Evolutionary conservation across 2,329 filamentous ascomycete species (phyloP).

Genomic region (Phialophora macrospora): DNA sequence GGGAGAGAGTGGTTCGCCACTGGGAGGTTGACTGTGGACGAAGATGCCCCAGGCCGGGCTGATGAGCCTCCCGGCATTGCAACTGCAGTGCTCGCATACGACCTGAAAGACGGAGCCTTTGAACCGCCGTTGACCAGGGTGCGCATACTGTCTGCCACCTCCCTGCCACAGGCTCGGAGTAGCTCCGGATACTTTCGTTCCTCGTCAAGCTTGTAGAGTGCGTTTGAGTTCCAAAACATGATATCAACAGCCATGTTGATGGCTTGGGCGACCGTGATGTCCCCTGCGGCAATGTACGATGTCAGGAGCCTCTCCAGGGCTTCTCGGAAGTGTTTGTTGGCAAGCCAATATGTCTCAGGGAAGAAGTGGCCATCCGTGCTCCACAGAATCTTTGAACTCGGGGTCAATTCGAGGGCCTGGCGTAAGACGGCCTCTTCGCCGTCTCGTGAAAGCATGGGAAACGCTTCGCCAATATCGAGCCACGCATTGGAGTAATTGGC

Average conservation of each 20-base stretch:
- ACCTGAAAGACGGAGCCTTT: conserved; percentile 31
- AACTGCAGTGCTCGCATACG: conserved; percentile 34
- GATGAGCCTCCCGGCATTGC: conserved; percentile 14
- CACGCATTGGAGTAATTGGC: conserved; percentile 79
- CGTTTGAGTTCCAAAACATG: conserved; percentile 77
- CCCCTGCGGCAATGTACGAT: conserved; percentile 68
- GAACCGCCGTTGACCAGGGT: conserved; percentile 38
- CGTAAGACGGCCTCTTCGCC: conserved; percentile 74
- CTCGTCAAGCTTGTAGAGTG: conserved; percentile 68
- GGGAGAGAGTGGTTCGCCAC: conserved; percentile 16
- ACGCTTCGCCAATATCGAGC: conserved; percentile 81
- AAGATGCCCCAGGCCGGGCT: conserved; percentile 22
- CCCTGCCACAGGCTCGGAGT: conserved; percentile 36
- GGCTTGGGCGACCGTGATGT: conserved; percentile 66
- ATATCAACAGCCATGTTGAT: conserved; percentile 68
- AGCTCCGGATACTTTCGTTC: conserved; percentile 41
- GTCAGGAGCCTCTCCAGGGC: conserved; percentile 69
- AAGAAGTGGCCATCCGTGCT: conserved; percentile 81
- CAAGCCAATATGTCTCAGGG: conserved; percentile 76
- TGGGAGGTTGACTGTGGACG: conserved; percentile 13
- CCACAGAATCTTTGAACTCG: conserved; percentile 76
- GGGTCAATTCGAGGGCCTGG: conserved; percentile 75
- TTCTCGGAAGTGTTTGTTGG: conserved; percentile 72
- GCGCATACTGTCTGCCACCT: conserved; percentile 34
- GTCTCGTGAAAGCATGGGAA: conserved; percentile 75